A percentile compares a stretch with the other conserved stretches of the same genome.
Conservation (phyloP, 345 rosid species). For the rapeseed (Brassica napus) region Da-Ae NC_063436.1:5696001-5696500, state of each 20-base stretch:
- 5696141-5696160: not conserved
- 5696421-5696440: not conserved
- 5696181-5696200: not conserved
- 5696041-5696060: slow-evolving; percentile 34
- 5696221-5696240: slow-evolving; percentile 5
- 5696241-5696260: not conserved
- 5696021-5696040: slow-evolving; percentile 32
- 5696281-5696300: not conserved
- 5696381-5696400: slow-evolving; percentile 51
- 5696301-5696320: slow-evolving; percentile 17
- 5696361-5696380: slow-evolving; percentile 70
- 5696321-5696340: slow-evolving; percentile 19
- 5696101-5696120: slow-evolving; percentile 44
- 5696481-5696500: not conserved
- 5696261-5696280: not conserved
- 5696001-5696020: slow-evolving; percentile 55
- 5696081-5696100: slow-evolving; percentile 20
- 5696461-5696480: not conserved
- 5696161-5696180: not conserved
- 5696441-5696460: not conserved
- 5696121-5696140: slow-evolving; percentile 15
- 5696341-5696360: slow-evolving; percentile 6
- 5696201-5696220: not conserved
- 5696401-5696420: slow-evolving; percentile 43
- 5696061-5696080: slow-evolving; percentile 20